Percentiles rank a stretch among this genome's conserved stretches.
Evolutionary conservation across 345 rosid species (phyloP).

Genomic region (Ceriops tagal): DNA sequence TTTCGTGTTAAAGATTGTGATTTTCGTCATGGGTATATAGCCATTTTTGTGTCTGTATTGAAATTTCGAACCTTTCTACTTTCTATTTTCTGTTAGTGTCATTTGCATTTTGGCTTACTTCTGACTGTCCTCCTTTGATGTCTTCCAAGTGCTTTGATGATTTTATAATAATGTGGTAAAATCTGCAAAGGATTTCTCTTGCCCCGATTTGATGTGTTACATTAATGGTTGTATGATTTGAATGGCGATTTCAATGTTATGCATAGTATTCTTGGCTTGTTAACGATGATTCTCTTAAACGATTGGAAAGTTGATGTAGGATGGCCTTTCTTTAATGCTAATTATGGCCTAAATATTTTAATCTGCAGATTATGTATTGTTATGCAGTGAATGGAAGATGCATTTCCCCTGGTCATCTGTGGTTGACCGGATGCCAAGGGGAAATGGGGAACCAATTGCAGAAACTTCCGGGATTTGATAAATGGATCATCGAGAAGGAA

Average conservation of each 20-base stretch:
- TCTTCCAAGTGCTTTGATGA: no score
- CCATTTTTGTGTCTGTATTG: not conserved
- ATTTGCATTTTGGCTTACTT: no score
- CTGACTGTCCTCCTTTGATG: no score
- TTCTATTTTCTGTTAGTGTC: not conserved
- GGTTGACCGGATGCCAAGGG: constrained; percentile 84
- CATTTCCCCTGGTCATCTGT: constrained; percentile 59
- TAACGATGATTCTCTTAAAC: no score
- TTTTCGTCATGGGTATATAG: no score
- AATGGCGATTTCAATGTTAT: no score
- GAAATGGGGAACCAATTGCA: constrained; percentile 63
- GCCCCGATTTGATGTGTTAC: no score
- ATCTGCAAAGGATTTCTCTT: no score
- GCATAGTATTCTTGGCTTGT: no score
- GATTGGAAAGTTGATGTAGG: not conserved
- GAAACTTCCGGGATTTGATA: constrained; percentile 81
- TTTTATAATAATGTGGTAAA: no score
- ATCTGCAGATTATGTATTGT: constrained; percentile 78
- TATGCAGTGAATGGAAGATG: constrained; percentile 81
- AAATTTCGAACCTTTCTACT: not conserved
- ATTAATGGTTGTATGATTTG: no score
- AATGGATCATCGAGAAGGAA: constrained; percentile 91
- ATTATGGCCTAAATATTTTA: constrained; percentile 14
- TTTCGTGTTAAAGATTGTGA: no score
- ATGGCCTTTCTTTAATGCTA: not conserved